Base-by-base conservation (phyloP, 2,329 filamentous ascomycete species). In the Phoma sp. region DNA sequence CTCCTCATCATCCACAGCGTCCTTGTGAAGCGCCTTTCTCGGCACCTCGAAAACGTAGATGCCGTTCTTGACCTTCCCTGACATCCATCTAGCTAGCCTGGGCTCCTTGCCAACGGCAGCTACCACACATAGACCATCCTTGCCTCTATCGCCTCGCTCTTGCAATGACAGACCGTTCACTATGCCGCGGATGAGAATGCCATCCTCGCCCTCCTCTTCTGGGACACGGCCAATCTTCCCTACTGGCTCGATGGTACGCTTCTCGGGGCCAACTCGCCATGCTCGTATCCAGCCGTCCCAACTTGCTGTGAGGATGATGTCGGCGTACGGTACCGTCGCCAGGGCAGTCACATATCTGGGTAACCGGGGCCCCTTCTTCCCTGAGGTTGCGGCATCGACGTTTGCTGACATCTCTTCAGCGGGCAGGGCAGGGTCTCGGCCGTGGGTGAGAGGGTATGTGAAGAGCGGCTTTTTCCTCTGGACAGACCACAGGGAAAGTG, bases 381-480 rank as follows among this genome's bases (percentile, higher is more conserved):
- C 62, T 73, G 76, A 57, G 64, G 80, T 79, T 49, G 86, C 81
- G 1, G 88, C 87, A 49, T 89, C 69, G 42, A 78, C 73, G 40
- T 72, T 68, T n/a, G 92, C 89, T 1, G 88, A 93, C 26, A 87
- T 85, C 64, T 91, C 82, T 17, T 88, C 82, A 1, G 89, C 83
- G 2, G 82, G 79, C 45, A 93, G 78, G 2, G 88, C 80, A 3
- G 87, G 85, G 55, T 97, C 92, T 45, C 96, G 79, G 26, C 95
- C 95, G 74, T 99, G 95, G 4, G 93, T 92, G 25, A 91, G 81
- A 2, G 88, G 84, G 37, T 95, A 78, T 3, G 91, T 90, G 75
- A 88, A 90, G 9, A 99, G 81, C 0, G 95, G 89, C 76, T 98
- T 98, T 83, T 99, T 99, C 80, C 96, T 96, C 72, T 93, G 85